These are phyloP conservation scores for Hevea brasiliensis DNA, from an alignment of 345 rosid species.

Conservation along the genomic window DNA sequence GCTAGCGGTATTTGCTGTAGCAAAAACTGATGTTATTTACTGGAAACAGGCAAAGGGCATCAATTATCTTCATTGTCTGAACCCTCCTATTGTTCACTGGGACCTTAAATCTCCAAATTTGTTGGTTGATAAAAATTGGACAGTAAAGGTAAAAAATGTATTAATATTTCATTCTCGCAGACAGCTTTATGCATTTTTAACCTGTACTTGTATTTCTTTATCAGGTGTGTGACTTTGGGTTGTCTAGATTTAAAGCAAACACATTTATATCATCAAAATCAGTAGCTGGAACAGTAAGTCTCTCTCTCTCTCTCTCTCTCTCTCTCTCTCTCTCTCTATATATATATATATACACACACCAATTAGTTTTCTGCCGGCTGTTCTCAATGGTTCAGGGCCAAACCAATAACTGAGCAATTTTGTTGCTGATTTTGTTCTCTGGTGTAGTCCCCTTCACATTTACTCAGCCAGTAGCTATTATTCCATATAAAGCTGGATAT, in stretches of 20 bases:
- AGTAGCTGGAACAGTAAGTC: constrained; percentile 94
- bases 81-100: constrained; percentile 95
- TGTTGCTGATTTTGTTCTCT: background rate
- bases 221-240: constrained; percentile 94
- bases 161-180: background rate
- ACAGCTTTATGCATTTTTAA: background rate
- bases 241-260: constrained; percentile 92
- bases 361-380: background rate
- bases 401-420: no score
- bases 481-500: constrained; percentile 25
- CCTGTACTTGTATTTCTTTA: constrained; percentile 12
- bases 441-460: background rate
- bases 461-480: background rate
- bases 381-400: background rate
- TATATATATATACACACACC: no score
- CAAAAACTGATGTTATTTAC: constrained; percentile 16
- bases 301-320: constrained; percentile 11
- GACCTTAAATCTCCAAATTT: constrained; percentile 95
- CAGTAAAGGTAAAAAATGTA: constrained; percentile 61
- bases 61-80: constrained; percentile 89
- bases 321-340: constrained; percentile 19
- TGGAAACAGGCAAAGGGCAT: constrained; percentile 88
- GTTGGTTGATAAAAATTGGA: constrained; percentile 95
- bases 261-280: constrained; percentile 90
- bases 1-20: background rate